Base-by-base conservation (phyloP, 2,329 filamentous ascomycete genomes). In the Lachnellula hyalina region DNA sequence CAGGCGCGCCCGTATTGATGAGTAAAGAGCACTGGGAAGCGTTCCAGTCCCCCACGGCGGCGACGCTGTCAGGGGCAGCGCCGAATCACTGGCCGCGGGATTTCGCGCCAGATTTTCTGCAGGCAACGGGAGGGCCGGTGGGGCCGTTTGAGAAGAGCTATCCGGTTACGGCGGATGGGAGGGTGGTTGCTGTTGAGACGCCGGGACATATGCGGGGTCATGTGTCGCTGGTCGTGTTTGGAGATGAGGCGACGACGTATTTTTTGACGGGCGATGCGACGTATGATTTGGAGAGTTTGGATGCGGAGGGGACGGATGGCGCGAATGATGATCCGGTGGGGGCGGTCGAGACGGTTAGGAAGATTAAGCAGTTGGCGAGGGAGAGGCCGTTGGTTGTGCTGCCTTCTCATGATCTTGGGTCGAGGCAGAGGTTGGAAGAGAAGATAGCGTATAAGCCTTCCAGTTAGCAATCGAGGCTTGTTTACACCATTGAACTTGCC, bases 381-480 rank as follows among this genome's bases (percentile, higher is more conserved):
- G 34, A 60, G 23, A 59, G 49, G 8, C 59, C 65, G 15, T 49
- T 68, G 11, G 65, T 69, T 0, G 62, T 69, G 0, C 46, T 69
- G 52, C 64, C 66, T 3, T 61, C 58, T 14, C 67, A 69, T 56
- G 67, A 68, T 35, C 73, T 70, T n/a, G 72, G 58, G 14, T 51
- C 32, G 2, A n/a, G 36, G 19, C 47, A 35, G 47, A 36, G 35
- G 17, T 44, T 56, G 49, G 47, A 51, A 40, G 49, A 49, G 49
- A 51, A 23, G 42, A 41, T 19, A 5, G 41, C 44, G 19, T 59
- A 50, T 88, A 48, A 90, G 90, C 4, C 77, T 96, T 44, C 92
- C 96, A 72, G 84, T 96, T 64, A 95, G 89, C 61, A 78, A 96
- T 49, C 7, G 4, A 40, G 14, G 36, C 4, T 40, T 17, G 4